These are phyloP conservation scores for Mycena sanguinolenta DNA, from an alignment of 768 basidiomycete genomes.

Conservation along the genomic window DNA sequence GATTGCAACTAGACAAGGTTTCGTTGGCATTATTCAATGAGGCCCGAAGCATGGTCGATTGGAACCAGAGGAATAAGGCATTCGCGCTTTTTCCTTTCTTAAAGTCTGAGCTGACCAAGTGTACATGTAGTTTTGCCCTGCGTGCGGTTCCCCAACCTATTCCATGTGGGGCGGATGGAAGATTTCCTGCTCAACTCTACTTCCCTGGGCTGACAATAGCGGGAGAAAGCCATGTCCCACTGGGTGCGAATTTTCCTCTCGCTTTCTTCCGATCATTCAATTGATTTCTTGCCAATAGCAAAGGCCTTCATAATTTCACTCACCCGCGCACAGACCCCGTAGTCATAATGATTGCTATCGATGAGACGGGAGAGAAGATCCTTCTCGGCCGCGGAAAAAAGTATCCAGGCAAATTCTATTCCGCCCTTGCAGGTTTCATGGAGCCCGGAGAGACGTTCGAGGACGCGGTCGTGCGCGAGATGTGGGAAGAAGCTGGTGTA, in stretches of 20 bases:
- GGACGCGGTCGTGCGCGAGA: conserved; percentile 91
- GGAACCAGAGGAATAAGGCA: conserved; percentile 93
- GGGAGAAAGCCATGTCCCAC: conserved; percentile 79
- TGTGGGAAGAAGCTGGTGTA: conserved; percentile 98
- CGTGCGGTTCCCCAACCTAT: conserved; percentile 84
- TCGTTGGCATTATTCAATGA: conserved; percentile 83
- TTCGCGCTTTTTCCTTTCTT: conserved; percentile 22
- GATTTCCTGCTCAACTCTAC: conserved; percentile 78
- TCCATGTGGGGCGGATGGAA: conserved; percentile 99
- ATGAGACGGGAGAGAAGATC: conserved; percentile 84
- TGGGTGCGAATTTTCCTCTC: conserved; percentile 58
- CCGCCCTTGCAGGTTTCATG: conserved; percentile 92
- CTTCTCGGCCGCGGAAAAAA: conserved; percentile 87
- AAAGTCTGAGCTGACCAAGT: not conserved
- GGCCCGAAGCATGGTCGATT: conserved; percentile 88
- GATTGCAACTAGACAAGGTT: conserved; percentile 63
- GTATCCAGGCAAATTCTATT: conserved; percentile 82
- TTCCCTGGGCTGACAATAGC: conserved; percentile 80
- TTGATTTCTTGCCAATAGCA: conserved; percentile 56
- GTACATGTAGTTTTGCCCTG: conserved; percentile 81
- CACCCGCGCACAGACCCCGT: conserved; percentile 90
- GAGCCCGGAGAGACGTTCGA: conserved; percentile 97
- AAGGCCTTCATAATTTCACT: conserved; percentile 88
- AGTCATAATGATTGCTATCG: conserved; percentile 91
- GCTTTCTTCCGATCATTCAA: conserved; percentile 21